A percentile compares a stretch with the other conserved stretches of the same genome.
Conservation (phyloP, 2,329 filamentous ascomycete genomes). For the Chaetomiaceae sp. region DNA sequence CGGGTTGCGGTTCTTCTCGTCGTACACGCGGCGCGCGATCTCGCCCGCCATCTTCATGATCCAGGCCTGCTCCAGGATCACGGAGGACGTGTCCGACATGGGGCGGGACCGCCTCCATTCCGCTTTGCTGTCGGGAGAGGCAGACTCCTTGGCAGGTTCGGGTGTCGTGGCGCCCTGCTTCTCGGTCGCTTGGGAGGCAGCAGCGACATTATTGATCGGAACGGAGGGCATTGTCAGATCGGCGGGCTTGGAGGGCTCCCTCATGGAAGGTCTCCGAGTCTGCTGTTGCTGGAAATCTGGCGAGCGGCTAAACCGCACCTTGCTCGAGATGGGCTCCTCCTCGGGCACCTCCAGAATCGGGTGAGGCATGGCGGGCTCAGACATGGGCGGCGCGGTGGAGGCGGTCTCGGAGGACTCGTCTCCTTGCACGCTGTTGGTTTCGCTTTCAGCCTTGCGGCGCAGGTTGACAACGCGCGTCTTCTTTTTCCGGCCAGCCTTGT, state of each 20-base stretch:
- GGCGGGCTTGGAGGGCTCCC: constrained; percentile 32
- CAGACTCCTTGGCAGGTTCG: background rate
- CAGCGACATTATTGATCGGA: constrained; percentile 13
- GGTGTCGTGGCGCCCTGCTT: background rate
- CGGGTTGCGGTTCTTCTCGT: constrained; percentile 66
- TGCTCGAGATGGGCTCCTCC: constrained; percentile 43
- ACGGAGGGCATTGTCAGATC: constrained; percentile 21
- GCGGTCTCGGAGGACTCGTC: constrained; percentile 49
- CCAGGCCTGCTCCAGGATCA: constrained; percentile 76
- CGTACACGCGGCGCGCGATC: constrained; percentile 80
- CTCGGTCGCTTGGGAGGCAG: constrained; percentile 11
- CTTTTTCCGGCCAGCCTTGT: constrained; percentile 67
- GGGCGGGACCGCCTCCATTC: constrained; percentile 31
- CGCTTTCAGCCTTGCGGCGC: constrained; percentile 49
- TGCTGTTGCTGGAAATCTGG: constrained; percentile 29
- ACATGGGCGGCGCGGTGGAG: constrained; percentile 56
- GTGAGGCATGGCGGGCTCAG: constrained; percentile 54
- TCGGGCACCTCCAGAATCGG: constrained; percentile 46
- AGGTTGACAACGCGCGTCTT: constrained; percentile 82
- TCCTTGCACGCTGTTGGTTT: constrained; percentile 31
- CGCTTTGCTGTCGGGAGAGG: constrained; percentile 27
- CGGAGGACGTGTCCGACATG: constrained; percentile 48
- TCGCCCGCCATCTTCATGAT: constrained; percentile 92
- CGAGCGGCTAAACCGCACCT: constrained; percentile 40
- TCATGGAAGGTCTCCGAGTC: constrained; percentile 32